Base-by-base conservation (phyloP, 1,284 basidiomycete genomes). In the Ceratobasidium sp. region DNA sequence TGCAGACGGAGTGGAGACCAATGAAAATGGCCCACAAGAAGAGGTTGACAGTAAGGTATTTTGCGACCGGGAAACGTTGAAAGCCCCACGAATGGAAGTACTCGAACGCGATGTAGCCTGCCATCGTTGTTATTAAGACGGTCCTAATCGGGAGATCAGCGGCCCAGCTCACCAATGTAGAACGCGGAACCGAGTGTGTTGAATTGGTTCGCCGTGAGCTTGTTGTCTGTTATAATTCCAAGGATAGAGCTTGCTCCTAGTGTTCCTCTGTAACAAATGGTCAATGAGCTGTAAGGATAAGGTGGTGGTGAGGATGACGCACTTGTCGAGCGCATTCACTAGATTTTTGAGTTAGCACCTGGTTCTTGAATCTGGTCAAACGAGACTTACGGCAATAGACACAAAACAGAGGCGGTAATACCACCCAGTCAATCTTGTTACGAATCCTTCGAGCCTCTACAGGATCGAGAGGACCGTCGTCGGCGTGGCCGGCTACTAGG, bases 171-270 rank as follows among this genome's bases (percentile, higher is more conserved):
- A 66, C 82, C 82, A 54, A 82, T 78, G 76, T 83, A 82, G 76
- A 83, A 83, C 1, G 81, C 81, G 0, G 81, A 78, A 44, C 79
- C 78, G 36, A 82, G 77, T 19, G 78, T 81, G 75, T 81, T 82
- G 67, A 79, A 78, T 41, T 81, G 57, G 36, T 79, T 78, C 1
- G 64, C 78, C 45, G 79, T 78, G 8, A 82, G 79, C 1, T 81
- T 73, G 48, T 75, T 77, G 65, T 80, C 79, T 22, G 69, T 64
- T 19, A 80, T 64, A 65, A 81, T 77, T 9, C 80, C 80, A 19
- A 81, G 77, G 36, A 81, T 78, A 36, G 76, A 76, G 9, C 79
- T 75, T 17, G 79, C 78, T 1, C 75, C 79, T 19, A 81, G 77
- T 31, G 79, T 78, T 50, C 75, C 69, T 75, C 79, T 81, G 51